Evolutionary conservation across 192 early-diverging fungal genomes (phyloP).

Genomic region (Podila horticola): DNA sequence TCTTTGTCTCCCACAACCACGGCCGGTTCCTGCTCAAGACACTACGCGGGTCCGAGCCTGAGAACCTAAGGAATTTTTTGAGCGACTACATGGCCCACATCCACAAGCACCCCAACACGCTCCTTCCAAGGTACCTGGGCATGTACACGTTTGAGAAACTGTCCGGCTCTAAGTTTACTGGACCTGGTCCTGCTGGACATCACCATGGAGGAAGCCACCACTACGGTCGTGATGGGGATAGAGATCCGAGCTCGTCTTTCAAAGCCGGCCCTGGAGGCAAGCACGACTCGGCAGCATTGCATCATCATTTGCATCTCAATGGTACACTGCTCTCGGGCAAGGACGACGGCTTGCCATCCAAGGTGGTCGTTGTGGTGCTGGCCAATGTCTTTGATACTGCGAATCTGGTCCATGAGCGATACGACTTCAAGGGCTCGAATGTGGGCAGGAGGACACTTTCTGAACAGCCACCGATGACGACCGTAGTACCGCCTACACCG

Average conservation of each 20-base stretch:
- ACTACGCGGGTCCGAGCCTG: conserved; percentile 31
- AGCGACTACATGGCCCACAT: conserved; percentile 42
- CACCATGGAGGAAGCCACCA: background rate
- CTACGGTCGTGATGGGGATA: background rate
- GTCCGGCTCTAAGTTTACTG: conserved; percentile 12
- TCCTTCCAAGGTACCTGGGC: conserved; percentile 40
- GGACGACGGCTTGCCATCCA: conserved; percentile 33
- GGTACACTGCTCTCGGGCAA: conserved; percentile 31
- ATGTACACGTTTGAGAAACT: conserved; percentile 50
- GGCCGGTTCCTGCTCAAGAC: conserved; percentile 48
- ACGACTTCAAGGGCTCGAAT: conserved; percentile 48
- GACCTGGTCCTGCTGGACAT: background rate
- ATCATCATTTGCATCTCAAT: conserved; percentile 36
- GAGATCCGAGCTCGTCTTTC: background rate
- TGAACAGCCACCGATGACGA: background rate
- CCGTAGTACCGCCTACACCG: background rate
- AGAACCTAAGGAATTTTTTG: conserved; percentile 33
- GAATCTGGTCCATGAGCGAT: conserved; percentile 41
- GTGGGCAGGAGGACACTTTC: conserved; percentile 37
- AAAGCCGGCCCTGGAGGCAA: conserved; percentile 4
- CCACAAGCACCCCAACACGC: conserved; percentile 42
- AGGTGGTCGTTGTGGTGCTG: conserved; percentile 39
- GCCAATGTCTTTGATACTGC: conserved; percentile 49
- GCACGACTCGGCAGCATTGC: background rate
- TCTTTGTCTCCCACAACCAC: conserved; percentile 48